Evolutionary conservation across 2,329 filamentous ascomycete genomes (phyloP).

Genomic region (Pseudogymnoascus sp.): DNA sequence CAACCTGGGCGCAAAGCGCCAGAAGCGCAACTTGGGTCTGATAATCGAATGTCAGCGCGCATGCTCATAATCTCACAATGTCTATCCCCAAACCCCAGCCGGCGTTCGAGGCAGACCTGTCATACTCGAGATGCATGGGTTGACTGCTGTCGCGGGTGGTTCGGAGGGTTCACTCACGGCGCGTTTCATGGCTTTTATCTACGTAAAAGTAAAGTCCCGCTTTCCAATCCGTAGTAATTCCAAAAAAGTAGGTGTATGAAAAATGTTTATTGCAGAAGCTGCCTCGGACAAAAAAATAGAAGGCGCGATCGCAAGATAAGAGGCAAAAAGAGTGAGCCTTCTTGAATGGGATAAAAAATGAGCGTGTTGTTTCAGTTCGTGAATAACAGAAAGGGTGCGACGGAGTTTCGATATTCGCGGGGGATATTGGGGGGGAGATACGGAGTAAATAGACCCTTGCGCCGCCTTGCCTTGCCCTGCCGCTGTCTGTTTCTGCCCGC

Average conservation of each 20-base stretch:
- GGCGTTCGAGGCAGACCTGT: neutral
- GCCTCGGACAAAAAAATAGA: neutral
- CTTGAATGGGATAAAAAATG: neutral
- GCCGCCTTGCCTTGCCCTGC: neutral
- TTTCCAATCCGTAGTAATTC: neutral
- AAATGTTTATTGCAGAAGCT: neutral
- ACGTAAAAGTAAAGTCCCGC: neutral
- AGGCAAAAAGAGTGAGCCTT: neutral
- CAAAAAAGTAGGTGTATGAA: neutral
- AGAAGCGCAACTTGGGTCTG: constrained; percentile 14
- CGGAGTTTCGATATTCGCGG: neutral
- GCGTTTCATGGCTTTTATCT: constrained; percentile 3
- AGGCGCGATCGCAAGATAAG: neutral
- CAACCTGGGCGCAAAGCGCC: constrained; percentile 29
- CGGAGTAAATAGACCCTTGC: neutral
- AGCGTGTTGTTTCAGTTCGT: neutral
- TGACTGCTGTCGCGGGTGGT: constrained; percentile 1
- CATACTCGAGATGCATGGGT: neutral
- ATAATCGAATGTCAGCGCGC: neutral
- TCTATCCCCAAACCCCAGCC: neutral
- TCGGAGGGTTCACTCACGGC: neutral
- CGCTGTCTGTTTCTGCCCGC: neutral
- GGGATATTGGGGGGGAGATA: neutral
- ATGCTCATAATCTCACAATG: neutral
- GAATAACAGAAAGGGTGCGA: neutral